Evolutionary conservation across 768 basidiomycete genomes (phyloP), one percentile per base, ranked within the genome.

Genomic region (Lactifluus subvellereus): DNA sequence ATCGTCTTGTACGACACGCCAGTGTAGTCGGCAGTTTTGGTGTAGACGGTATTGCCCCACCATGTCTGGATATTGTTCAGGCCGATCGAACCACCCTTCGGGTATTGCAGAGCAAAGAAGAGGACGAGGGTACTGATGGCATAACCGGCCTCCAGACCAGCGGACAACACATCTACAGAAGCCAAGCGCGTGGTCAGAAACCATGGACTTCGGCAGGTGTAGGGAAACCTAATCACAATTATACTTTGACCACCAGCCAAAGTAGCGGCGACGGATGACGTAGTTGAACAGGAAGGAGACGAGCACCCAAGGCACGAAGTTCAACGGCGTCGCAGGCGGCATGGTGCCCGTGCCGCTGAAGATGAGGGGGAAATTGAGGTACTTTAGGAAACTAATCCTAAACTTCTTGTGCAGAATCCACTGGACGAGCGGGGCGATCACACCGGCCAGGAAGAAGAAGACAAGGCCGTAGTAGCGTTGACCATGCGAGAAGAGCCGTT

Each of bases 361-460:
- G 59, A 79, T 72, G 59, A 79, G 75, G 1, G 78, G 78, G 68
- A 77, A 81, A 70, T 85, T 81, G n/a, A 89, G 88, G 77, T 79
- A 93, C 69, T 77, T 81, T 68, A 77, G 73, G 57, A 78, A 50
- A 22, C 37, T 35, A 35, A 54, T 4, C 18, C 35, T 33, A 42
- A 62, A 57, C 32, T 50, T 57, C 42, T 54, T 54, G 55, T 62
- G 74, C 61, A 86, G 68, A 65, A 84, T 63, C 69, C 80, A 91
- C 40, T 80, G 77, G 58, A 81, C 59, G 62, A 80, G 35, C 0
- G 90, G 90, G 60, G 82, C 79, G 55, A 85, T 16, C 54, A 84
- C 80, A 27, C 91, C 92, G 60, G 88, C 70, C 61, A 91, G 81
- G 87, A 94, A 94, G 77, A 89, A 91, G 72, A 84, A 84, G 3